phyloP scores from a whole-genome alignment of 176 grass and related monocot species.

The Oryza meyeriana region DNA sequence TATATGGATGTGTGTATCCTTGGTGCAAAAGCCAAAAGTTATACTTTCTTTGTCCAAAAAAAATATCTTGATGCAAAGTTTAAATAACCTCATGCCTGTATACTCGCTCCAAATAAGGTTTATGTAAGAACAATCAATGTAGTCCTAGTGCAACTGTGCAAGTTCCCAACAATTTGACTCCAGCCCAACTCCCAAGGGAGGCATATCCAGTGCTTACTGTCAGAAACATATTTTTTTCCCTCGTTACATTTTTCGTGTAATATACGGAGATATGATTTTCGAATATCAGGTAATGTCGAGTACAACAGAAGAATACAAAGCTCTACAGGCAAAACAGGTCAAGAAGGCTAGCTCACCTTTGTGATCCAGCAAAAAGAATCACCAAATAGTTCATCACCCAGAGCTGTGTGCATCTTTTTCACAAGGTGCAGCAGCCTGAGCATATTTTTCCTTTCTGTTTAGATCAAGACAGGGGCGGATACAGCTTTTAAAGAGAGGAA shows the following conservation, averaged over 20 bases:
- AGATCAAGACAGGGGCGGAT: too few species aligned
- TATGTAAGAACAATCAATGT: background rate
- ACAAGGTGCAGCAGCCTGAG: background rate
- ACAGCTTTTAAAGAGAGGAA: too few species aligned
- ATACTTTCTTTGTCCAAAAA: too few species aligned
- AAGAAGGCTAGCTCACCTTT: background rate
- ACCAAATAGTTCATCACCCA: background rate
- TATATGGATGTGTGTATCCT: too few species aligned
- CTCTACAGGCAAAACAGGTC: background rate
- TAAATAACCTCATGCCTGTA: background rate
- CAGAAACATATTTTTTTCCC: background rate
- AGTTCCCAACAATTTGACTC: background rate
- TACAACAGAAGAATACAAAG: background rate
- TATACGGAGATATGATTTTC: background rate
- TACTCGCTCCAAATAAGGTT: background rate
- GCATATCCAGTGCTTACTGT: background rate
- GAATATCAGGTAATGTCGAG: background rate
- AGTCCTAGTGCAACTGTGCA: background rate
- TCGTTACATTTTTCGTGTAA: background rate
- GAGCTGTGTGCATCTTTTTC: background rate
- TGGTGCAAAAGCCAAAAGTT: too few species aligned
- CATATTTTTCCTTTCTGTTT: background rate
- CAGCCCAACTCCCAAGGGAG: background rate
- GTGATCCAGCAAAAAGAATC: slow-evolving; percentile 1
- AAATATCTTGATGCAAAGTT: background rate